Percentiles rank a stretch among this genome's conserved stretches.
Evolutionary conservation across 2,329 filamentous ascomycete genomes (phyloP).

Genomic region (Phialophora tarda): DNA sequence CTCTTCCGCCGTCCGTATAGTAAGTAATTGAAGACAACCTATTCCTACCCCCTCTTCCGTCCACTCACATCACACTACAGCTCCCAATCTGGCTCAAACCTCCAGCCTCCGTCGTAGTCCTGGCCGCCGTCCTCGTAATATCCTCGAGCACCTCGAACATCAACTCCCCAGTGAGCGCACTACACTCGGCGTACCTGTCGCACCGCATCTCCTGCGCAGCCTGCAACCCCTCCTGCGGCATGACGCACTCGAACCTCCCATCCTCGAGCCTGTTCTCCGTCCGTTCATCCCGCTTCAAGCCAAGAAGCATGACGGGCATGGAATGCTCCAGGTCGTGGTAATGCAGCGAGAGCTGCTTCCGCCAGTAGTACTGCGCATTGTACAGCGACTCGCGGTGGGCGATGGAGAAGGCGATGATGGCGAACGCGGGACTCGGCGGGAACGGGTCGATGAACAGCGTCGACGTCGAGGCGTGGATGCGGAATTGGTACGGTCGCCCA

Average conservation of each 20-base stretch:
- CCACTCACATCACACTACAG: slow-evolving; percentile 50
- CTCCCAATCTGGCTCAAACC: slow-evolving; percentile 53
- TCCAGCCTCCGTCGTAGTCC: slow-evolving; percentile 61
- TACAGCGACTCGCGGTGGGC: slow-evolving; percentile 57
- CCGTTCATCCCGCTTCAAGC: slow-evolving; percentile 60
- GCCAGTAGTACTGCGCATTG: slow-evolving; percentile 55
- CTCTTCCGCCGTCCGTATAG: too few species aligned
- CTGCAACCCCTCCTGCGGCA: slow-evolving; percentile 56
- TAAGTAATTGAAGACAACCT: too few species aligned
- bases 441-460: slow-evolving; percentile 63
- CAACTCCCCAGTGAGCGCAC: slow-evolving; percentile 65
- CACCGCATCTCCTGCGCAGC: slow-evolving; percentile 66
- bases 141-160: slow-evolving; percentile 66
- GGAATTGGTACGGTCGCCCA: slow-evolving; percentile 56
- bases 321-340: slow-evolving; percentile 55
- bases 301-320: slow-evolving; percentile 64
- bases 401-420: slow-evolving; percentile 66
- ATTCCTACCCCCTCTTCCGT: background rate
- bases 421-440: slow-evolving; percentile 58
- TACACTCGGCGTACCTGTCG: slow-evolving; percentile 68
- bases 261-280: slow-evolving; percentile 34
- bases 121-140: slow-evolving; percentile 62
- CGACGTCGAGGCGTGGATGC: slow-evolving; percentile 63
- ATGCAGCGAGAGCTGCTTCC: slow-evolving; percentile 52
- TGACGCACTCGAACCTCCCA: slow-evolving; percentile 43